Percentiles rank a stretch among this genome's conserved stretches.
Conservation (phyloP, 2,329 filamentous ascomycete genomes). For the Trichoderma sp. region DNA sequence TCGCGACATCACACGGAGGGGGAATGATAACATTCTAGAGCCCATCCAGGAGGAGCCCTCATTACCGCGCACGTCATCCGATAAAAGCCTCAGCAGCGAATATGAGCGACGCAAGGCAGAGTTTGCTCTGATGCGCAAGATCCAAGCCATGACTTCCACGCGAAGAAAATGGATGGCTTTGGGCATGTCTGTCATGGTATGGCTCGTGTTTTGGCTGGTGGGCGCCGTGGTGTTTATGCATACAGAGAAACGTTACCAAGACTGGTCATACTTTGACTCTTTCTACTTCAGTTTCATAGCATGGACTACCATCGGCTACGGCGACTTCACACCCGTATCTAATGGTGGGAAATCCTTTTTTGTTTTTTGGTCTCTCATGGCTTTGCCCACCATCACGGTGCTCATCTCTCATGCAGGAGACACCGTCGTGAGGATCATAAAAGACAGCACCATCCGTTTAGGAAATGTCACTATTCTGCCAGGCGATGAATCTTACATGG, state of each 20-base stretch:
- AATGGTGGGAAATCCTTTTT: slow-evolving; percentile 82
- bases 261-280: slow-evolving; percentile 72
- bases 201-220: slow-evolving; percentile 73
- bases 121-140: slow-evolving; percentile 76
- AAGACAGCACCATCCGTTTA: slow-evolving; percentile 53
- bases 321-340: slow-evolving; percentile 72
- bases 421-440: slow-evolving; percentile 67
- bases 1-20: slow-evolving; percentile 42
- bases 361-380: slow-evolving; percentile 86
- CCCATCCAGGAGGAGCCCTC: slow-evolving; percentile 31
- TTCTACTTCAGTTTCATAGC: slow-evolving; percentile 86
- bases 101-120: slow-evolving; percentile 63
- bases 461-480: slow-evolving; percentile 61
- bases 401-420: slow-evolving; percentile 81
- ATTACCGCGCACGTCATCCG: not conserved
- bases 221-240: slow-evolving; percentile 71
- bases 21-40: slow-evolving; percentile 46
- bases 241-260: slow-evolving; percentile 51
- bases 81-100: slow-evolving; percentile 37
- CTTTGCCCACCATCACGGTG: slow-evolving; percentile 83
- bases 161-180: slow-evolving; percentile 75
- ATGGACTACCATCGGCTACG: slow-evolving; percentile 83
- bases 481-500: not conserved
- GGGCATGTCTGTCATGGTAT: slow-evolving; percentile 62
- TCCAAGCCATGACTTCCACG: slow-evolving; percentile 62